Evolutionary conservation across 257 asterid genomes (phyloP), one percentile per base, ranked within the genome.

Genomic region (Przewalskia tangutica): DNA sequence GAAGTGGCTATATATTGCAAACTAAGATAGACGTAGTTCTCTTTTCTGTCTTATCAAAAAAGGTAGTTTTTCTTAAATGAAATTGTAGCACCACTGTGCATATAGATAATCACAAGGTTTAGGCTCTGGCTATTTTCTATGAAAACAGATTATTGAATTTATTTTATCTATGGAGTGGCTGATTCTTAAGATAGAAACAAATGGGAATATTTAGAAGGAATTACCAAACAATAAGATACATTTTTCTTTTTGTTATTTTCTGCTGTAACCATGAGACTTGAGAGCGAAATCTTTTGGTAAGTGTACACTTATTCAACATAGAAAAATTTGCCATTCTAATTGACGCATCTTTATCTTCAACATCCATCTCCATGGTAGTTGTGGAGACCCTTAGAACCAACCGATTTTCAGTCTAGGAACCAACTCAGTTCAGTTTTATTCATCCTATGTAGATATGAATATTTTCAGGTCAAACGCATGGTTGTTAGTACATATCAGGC

Each of bases 401-500:
- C 36, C 79, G 50, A 16, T 73, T 73, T 23, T 12, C 13, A 13
- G 14, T 7, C 6, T 73, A 23, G 48, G 60, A 23, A 73, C 79
- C 79, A 50, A 73, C 44, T 23, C 79, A 13, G 23, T 73, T 23
- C 79, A 73, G 7, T 50, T 46, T 48, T 73, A 73, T 38, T 50
- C 44, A 73, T 73, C 23, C 23, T 73, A 6, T 73, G 62, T 50
- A 13, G 79, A 23, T 73, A 48, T 73, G 79, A 20, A 73, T 53
- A 73, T 34, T 60, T 82, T 14, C 86, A 89, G 91, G 90, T 89
- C 34, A 85, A 68, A 56, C 91, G 90, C 81, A 89, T 89, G 91
- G 90, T 89, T 53, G 89, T 89, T 82, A 89, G 91, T 82, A 89
- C 91, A 16, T 89, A 89, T 80, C 91, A 89, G 84, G 91, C 91